phyloP scores from a whole-genome alignment of 441 rosid species.

The Pelargonium fulgidum region DNA sequence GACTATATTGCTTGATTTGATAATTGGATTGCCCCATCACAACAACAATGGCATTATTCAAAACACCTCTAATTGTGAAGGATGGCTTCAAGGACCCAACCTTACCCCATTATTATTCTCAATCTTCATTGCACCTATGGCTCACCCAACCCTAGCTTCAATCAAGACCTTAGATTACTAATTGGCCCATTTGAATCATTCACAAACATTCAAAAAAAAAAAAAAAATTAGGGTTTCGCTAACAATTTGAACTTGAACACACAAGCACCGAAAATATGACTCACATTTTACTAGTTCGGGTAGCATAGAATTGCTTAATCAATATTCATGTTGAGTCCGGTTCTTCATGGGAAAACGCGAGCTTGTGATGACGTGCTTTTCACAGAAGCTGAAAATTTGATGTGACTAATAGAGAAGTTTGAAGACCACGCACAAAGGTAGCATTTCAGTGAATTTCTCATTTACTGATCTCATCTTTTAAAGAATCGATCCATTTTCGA shows the following conservation, averaged over 20 bases:
- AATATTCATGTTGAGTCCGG: no score
- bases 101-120: slow-evolving; percentile 24
- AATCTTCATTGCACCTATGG: slow-evolving; percentile 21
- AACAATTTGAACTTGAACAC: no score
- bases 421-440: not conserved
- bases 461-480: not conserved
- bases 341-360: no score
- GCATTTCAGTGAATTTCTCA: not conserved
- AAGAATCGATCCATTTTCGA: not conserved
- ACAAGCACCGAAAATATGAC: no score
- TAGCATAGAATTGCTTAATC: no score
- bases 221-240: no score
- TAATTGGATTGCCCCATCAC: not conserved
- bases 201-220: no score
- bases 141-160: slow-evolving; percentile 21
- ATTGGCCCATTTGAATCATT: slow-evolving; percentile 18
- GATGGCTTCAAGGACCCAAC: slow-evolving; percentile 17
- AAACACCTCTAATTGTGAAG: slow-evolving; percentile 12
- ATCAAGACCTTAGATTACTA: slow-evolving; percentile 23
- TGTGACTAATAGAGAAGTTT: no score
- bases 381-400: no score
- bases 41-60: not conserved
- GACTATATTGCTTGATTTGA: not conserved
- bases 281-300: no score
- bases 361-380: no score